These are phyloP conservation scores for Amanita polypyramis DNA, from an alignment of 768 basidiomycete species.

Conservation along the genomic window DNA sequence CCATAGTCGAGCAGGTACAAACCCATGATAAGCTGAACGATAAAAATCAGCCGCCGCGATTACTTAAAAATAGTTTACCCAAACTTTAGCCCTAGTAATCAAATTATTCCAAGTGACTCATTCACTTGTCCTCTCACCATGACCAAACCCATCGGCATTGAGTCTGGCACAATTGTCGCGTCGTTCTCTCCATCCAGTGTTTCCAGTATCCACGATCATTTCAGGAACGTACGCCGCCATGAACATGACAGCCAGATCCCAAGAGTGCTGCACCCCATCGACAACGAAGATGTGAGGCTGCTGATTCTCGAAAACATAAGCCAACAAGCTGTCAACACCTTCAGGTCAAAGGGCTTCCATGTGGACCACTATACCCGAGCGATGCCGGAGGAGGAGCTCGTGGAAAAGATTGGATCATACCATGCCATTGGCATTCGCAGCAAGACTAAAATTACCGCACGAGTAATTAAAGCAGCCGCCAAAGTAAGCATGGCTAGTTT, in stretches of 20 bases:
- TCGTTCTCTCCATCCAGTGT: conserved; percentile 42
- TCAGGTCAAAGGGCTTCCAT: conserved; percentile 77
- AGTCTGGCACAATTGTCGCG: conserved; percentile 26
- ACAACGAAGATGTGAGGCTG: conserved; percentile 72
- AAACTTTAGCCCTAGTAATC: too few relatives aligned
- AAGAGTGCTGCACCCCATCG: conserved; percentile 70
- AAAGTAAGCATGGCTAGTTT: conserved; percentile 42
- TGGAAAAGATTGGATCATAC: conserved; percentile 72
- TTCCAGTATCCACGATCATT: conserved; percentile 33
- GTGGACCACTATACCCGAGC: conserved; percentile 85
- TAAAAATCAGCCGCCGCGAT: conserved; percentile 8
- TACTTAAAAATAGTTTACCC: background rate
- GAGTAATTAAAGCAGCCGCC: conserved; percentile 76
- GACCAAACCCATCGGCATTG: conserved; percentile 39
- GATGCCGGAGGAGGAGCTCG: conserved; percentile 87
- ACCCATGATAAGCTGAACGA: conserved; percentile 18
- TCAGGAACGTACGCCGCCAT: conserved; percentile 23
- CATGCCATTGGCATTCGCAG: conserved; percentile 95
- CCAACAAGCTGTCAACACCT: conserved; percentile 72
- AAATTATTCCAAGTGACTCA: too few relatives aligned
- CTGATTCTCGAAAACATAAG: conserved; percentile 95
- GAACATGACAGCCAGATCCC: conserved; percentile 40
- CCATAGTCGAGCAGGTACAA: conserved; percentile 95
- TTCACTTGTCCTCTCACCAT: conserved; percentile 20
- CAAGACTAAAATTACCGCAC: conserved; percentile 93